Percentiles rank a stretch among this genome's conserved stretches.
These are phyloP conservation scores for Quercus agrifolia DNA, from an alignment of 306 rosid species.

Conservation along the genomic window DNA sequence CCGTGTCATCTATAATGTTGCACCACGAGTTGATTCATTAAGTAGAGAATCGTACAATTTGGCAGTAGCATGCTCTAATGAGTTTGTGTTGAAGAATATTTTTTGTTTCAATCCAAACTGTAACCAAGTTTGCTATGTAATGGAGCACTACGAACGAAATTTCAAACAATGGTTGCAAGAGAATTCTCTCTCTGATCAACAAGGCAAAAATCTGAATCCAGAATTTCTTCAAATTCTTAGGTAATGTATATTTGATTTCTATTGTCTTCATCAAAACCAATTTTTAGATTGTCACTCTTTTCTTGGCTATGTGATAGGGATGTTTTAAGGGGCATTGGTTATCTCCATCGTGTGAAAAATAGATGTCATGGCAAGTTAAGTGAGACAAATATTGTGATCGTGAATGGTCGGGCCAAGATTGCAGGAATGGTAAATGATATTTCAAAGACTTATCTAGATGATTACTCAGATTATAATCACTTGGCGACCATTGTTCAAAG, in stretches of 20 bases:
- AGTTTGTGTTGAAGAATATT: neutral
- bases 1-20: neutral
- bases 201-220: neutral
- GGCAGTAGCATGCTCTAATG: neutral
- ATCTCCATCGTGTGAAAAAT: neutral
- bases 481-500: neutral
- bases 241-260: neutral
- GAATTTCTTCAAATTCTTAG: slow-evolving; percentile 1
- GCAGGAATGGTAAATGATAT: neutral
- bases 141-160: neutral
- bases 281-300: neutral
- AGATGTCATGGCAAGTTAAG: neutral
- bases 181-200: neutral
- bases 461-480: neutral
- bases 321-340: neutral
- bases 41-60: neutral
- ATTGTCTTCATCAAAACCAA: neutral
- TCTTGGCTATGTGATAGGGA: neutral
- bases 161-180: neutral
- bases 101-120: neutral
- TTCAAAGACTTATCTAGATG: neutral
- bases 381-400: neutral
- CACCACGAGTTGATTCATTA: neutral
- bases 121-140: neutral
- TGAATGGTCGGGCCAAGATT: slow-evolving; percentile 1